phyloP scores from a whole-genome alignment of 2,329 filamentous ascomycete genomes.

The Ilyonectria robusta region DNA sequence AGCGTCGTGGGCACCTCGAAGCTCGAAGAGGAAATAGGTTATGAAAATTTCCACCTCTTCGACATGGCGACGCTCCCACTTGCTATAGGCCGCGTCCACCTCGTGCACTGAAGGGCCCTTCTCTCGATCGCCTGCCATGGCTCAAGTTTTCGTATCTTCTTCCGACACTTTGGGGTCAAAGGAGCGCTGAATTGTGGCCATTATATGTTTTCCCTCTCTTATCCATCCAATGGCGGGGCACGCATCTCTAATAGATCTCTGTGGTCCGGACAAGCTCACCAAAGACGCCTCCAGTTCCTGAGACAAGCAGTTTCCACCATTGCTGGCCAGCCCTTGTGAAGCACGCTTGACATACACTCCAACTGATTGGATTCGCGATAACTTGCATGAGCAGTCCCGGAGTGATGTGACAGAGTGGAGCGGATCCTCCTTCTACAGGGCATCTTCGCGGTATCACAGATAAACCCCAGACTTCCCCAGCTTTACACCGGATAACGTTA shows the following conservation, averaged over 20 bases:
- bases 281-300: not conserved
- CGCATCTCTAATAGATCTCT: not conserved
- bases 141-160: not conserved
- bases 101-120: conserved; percentile 14
- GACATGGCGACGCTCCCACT: conserved; percentile 17
- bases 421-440: not conserved
- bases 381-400: conserved; percentile 1
- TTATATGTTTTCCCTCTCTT: not conserved
- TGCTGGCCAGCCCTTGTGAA: not conserved
- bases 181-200: not conserved
- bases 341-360: not conserved
- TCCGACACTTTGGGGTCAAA: not conserved
- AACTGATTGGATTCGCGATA: not conserved
- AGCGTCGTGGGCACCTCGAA: conserved; percentile 51
- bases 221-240: not conserved
- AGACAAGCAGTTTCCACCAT: not conserved
- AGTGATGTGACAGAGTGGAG: conserved; percentile 16
- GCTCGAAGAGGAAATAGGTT: conserved; percentile 51
- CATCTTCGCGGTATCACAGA: no score
- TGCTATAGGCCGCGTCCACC: conserved; percentile 9
- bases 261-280: conserved; percentile 12
- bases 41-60: conserved; percentile 41
- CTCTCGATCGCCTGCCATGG: conserved; percentile 9
- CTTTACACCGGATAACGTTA: conserved; percentile 19
- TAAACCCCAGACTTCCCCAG: conserved; percentile 19